Evolutionary conservation across 345 rosid species (phyloP).

Genomic region (Garcia nutans): DNA sequence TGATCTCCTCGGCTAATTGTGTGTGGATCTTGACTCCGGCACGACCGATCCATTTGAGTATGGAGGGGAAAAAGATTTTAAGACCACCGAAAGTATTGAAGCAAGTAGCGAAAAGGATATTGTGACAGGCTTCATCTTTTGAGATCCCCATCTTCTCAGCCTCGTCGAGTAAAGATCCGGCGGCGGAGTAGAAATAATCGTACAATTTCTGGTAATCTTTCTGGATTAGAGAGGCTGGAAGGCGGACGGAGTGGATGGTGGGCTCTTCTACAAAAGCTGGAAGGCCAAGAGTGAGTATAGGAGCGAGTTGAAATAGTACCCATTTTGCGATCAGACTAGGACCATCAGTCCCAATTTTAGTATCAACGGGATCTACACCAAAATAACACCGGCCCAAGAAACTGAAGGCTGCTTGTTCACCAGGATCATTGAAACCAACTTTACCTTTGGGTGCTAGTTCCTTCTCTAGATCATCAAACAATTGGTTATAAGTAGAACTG

Average conservation of each 20-base stretch:
- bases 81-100: slow-evolving; percentile 89
- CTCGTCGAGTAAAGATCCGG: slow-evolving; percentile 60
- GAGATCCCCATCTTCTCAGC: slow-evolving; percentile 70
- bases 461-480: slow-evolving; percentile 54
- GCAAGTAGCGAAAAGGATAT: slow-evolving; percentile 76
- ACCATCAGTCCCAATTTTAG: slow-evolving; percentile 61
- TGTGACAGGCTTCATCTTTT: slow-evolving; percentile 80
- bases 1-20: slow-evolving; percentile 65
- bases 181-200: slow-evolving; percentile 57
- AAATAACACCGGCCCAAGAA: slow-evolving; percentile 57
- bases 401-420: slow-evolving; percentile 66
- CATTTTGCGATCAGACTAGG: slow-evolving; percentile 62
- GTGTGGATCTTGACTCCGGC: slow-evolving; percentile 63
- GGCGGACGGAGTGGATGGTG: slow-evolving; percentile 52
- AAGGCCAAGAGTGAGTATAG: slow-evolving; percentile 54
- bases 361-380: slow-evolving; percentile 55
- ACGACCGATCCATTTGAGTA: slow-evolving; percentile 68
- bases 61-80: slow-evolving; percentile 58
- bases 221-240: slow-evolving; percentile 61
- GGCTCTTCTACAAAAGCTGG: slow-evolving; percentile 54
- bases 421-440: slow-evolving; percentile 43
- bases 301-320: slow-evolving; percentile 67
- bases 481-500: slow-evolving; percentile 40
- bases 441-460: slow-evolving; percentile 61
- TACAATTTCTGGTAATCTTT: slow-evolving; percentile 70